phyloP scores from a whole-genome alignment of 108 stramenopile genomes.

The Nitzschia sp. region DNA sequence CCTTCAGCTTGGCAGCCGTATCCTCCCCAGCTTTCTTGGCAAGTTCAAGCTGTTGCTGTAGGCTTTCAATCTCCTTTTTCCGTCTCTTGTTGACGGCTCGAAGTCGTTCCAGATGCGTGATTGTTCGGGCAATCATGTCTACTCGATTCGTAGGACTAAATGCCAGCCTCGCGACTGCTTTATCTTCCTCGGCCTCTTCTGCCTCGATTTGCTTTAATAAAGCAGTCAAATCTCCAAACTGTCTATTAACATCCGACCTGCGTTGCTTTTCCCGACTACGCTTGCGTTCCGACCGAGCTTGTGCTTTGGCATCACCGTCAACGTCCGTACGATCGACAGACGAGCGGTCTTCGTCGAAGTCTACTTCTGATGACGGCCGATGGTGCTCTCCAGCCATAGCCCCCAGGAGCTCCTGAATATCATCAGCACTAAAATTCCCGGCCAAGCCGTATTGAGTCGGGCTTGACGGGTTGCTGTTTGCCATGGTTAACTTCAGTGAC shows the following conservation, averaged over 20 bases:
- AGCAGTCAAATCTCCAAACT: conserved; percentile 69
- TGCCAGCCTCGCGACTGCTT: conserved; percentile 20
- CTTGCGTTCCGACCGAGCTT: conserved; percentile 76
- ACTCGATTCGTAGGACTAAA: conserved; percentile 74
- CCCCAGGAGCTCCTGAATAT: conserved; percentile 24
- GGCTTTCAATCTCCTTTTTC: conserved; percentile 49
- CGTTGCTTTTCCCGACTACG: conserved; percentile 82
- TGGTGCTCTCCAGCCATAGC: conserved; percentile 19
- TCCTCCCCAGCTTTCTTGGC: conserved; percentile 54
- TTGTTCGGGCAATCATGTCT: conserved; percentile 81
- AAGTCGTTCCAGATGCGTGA: conserved; percentile 50
- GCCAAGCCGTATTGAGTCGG: conserved; percentile 19
- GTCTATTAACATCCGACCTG: conserved; percentile 73
- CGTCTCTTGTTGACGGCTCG: conserved; percentile 38
- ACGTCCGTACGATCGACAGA: not conserved
- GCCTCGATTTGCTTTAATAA: conserved; percentile 68
- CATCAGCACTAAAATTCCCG: conserved; percentile 21
- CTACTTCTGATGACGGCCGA: not conserved
- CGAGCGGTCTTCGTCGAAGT: not conserved
- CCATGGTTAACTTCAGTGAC: conserved; percentile 25
- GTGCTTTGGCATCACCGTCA: conserved; percentile 37
- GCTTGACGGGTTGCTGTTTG: conserved; percentile 28
- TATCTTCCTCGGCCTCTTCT: conserved; percentile 38
- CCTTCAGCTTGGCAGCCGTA: conserved; percentile 49
- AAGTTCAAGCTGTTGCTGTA: conserved; percentile 60